phyloP scores from a whole-genome alignment of 805 yeast species.

The Wickerhamia fluorescens region DNA sequence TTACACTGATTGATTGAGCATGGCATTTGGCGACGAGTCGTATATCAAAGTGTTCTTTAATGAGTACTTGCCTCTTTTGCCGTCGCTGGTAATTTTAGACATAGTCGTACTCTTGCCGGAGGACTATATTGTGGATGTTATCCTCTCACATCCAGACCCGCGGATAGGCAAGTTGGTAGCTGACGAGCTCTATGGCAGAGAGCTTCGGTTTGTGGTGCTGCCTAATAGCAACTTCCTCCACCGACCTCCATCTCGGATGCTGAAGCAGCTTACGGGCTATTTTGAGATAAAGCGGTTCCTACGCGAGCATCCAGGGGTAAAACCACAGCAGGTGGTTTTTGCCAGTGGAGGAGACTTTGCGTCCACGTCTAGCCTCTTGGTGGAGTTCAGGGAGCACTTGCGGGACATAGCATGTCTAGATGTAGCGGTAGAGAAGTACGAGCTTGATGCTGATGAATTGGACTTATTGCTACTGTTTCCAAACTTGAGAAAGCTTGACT shows the following conservation, averaged over 20 bases:
- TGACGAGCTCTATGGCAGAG: constrained; percentile 20
- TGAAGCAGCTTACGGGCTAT: constrained; percentile 16
- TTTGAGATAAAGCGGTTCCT: constrained; percentile 28
- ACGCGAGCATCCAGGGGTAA: constrained; percentile 19
- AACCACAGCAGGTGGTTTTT: constrained; percentile 20
- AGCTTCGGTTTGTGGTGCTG: constrained; percentile 25
- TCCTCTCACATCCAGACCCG: constrained; percentile 10
- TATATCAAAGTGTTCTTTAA: constrained; percentile 4
- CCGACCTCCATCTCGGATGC: too few relatives aligned
- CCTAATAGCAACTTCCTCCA: too few relatives aligned
- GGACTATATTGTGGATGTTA: constrained; percentile 17
- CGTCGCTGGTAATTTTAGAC: constrained; percentile 15
- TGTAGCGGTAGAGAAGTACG: constrained; percentile 21
- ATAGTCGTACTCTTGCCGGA: constrained; percentile 13
- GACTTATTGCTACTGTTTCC: constrained; percentile 14
- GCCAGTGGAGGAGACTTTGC: constrained; percentile 23
- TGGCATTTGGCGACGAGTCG: too few relatives aligned
- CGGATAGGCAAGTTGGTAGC: constrained; percentile 16
- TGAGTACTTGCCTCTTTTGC: constrained; percentile 11
- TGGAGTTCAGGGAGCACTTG: constrained; percentile 10
- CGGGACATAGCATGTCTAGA: constrained; percentile 17
- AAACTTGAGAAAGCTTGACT: constrained; percentile 24
- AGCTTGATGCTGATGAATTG: constrained; percentile 13
- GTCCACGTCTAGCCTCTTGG: constrained; percentile 19
- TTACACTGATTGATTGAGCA: too few relatives aligned